Percentiles rank a stretch among this genome's conserved stretches.
Conservation (phyloP, 1,139 yeast species). For the Citeromyces hawaiiensis region DNA sequence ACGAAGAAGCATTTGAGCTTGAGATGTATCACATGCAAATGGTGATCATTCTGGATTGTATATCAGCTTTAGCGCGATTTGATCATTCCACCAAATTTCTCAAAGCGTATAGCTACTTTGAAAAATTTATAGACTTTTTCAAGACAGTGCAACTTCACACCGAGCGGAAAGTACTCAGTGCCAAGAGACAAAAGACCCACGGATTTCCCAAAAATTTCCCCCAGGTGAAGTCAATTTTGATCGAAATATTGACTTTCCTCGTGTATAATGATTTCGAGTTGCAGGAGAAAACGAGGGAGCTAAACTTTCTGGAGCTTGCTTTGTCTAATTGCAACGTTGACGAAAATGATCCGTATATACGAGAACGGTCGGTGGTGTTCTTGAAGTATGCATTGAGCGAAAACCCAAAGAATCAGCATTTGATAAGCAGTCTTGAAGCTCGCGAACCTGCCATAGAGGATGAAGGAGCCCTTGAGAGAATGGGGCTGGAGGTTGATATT, state of each 20-base stretch:
- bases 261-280: slow-evolving; percentile 33
- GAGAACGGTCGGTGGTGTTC: slow-evolving; percentile 76
- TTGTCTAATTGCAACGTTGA: slow-evolving; percentile 80
- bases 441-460: slow-evolving; percentile 32
- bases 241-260: slow-evolving; percentile 48
- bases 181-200: slow-evolving; percentile 13
- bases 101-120: slow-evolving; percentile 34
- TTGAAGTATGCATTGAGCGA: slow-evolving; percentile 50
- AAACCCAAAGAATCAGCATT: slow-evolving; percentile 57
- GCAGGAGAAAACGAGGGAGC: slow-evolving; percentile 56
- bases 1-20: slow-evolving; percentile 6
- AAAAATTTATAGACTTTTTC: slow-evolving; percentile 28
- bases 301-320: slow-evolving; percentile 58
- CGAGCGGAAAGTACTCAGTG: slow-evolving; percentile 20
- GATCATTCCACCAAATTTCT: slow-evolving; percentile 39
- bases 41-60: slow-evolving; percentile 28
- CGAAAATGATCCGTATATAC: slow-evolving; percentile 76
- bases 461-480: slow-evolving; percentile 26
- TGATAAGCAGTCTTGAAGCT: slow-evolving; percentile 56
- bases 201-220: slow-evolving; percentile 28
- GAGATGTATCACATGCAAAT: slow-evolving; percentile 10
- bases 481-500: slow-evolving; percentile 48
- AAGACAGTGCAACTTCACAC: slow-evolving; percentile 35
- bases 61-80: slow-evolving; percentile 35
- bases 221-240: slow-evolving; percentile 41